Evolutionary conservation across 225 moss, liverwort and hornwort species (phyloP).

Genomic region (Pleurozium schreberi): DNA sequence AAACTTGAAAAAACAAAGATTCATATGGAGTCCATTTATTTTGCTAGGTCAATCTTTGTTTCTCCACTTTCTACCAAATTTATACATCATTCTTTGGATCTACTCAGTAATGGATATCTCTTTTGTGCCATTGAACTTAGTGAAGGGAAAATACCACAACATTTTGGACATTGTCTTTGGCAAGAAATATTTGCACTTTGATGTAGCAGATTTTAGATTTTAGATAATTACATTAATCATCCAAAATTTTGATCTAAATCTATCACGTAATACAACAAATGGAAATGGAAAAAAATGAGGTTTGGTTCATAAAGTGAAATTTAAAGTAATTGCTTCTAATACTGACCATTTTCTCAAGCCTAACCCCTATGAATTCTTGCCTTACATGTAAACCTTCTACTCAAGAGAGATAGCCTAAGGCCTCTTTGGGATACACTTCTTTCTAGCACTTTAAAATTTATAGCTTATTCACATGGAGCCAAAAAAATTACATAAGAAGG

Average conservation of each 20-base stretch:
- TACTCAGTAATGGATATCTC: background rate
- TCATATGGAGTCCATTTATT: too few relatives aligned
- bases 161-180: background rate
- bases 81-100: background rate
- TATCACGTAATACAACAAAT: background rate
- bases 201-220: too few relatives aligned
- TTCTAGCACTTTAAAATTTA: background rate
- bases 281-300: background rate
- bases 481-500: background rate
- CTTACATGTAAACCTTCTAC: background rate
- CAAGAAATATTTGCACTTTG: background rate
- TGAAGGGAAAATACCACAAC: fast-evolving
- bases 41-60: background rate
- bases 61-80: background rate
- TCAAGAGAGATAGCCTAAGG: background rate
- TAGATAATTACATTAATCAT: too few relatives aligned
- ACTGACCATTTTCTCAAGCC: background rate
- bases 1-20: background rate
- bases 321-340: background rate
- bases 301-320: background rate
- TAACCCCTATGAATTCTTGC: background rate
- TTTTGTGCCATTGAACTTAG: background rate
- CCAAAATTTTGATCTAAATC: background rate
- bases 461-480: background rate
- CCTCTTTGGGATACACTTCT: background rate